Percentiles rank a stretch among this genome's conserved stretches.
Conservation (phyloP, 805 yeast genomes). For the Nakazawaea ernobii region DNA sequence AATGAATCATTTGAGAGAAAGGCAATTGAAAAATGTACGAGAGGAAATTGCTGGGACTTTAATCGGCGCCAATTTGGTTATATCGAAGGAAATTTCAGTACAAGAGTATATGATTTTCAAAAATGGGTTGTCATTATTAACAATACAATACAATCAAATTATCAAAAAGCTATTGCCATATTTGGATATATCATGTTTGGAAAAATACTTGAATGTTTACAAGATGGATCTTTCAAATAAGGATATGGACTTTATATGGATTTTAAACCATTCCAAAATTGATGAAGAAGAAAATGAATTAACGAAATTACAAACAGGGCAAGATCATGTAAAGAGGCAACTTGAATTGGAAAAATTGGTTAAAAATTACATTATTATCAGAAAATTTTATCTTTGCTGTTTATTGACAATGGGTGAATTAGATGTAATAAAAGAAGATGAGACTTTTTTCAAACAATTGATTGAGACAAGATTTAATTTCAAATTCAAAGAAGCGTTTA, state of each 20-base stretch:
- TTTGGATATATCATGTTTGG: neutral
- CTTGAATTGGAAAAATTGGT: neutral
- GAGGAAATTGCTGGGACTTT: constrained; percentile 1
- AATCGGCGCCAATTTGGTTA: neutral
- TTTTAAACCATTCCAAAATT: neutral
- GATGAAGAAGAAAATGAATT: neutral
- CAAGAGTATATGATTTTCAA: neutral
- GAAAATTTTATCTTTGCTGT: constrained; percentile 9
- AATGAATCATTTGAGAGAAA: neutral
- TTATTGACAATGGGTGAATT: neutral
- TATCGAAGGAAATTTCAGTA: neutral
- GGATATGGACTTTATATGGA: constrained; percentile 6
- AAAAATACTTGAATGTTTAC: constrained; percentile 6
- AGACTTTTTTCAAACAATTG: neutral
- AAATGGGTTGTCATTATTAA: constrained; percentile 1
- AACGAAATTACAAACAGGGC: constrained; percentile 1
- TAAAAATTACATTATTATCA: neutral
- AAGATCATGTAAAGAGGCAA: neutral
- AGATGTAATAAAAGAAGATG: neutral
- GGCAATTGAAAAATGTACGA: neutral
- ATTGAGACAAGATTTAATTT: constrained; percentile 3
- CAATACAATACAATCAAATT: neutral
- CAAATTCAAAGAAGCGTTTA: neutral
- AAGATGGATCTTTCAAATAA: neutral
- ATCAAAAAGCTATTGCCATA: constrained; percentile 2